These are phyloP conservation scores for Dactylellina leptospora DNA, from an alignment of 2,329 filamentous ascomycete species.

Conservation along the genomic window DNA sequence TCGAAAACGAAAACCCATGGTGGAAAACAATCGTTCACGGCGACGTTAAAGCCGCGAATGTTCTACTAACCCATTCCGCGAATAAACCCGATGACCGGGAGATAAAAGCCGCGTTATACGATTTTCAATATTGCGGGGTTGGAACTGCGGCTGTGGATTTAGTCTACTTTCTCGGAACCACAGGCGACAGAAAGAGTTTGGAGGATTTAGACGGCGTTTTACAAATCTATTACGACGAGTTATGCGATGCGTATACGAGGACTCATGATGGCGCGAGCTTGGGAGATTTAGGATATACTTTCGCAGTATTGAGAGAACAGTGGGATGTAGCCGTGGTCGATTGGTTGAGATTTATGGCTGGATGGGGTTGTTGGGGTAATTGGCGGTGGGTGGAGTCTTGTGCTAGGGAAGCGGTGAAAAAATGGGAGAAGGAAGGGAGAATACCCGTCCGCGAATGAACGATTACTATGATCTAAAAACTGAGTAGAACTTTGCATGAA, in stretches of 20 bases:
- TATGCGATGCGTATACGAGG: conserved; percentile 26
- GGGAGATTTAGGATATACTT: conserved; percentile 64
- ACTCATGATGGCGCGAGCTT: conserved; percentile 50
- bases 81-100: conserved; percentile 60
- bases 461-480: too few species aligned
- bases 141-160: conserved; percentile 71
- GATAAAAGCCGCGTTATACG: conserved; percentile 67
- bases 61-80: conserved; percentile 65
- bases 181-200: conserved; percentile 60
- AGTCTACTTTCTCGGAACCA: conserved; percentile 64
- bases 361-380: conserved; percentile 57
- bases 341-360: conserved; percentile 64
- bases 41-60: conserved; percentile 74
- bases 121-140: conserved; percentile 74
- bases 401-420: conserved; percentile 30
- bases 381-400: conserved; percentile 46
- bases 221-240: conserved; percentile 62
- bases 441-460: neutral
- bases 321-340: conserved; percentile 75
- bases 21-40: conserved; percentile 70
- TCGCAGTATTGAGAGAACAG: conserved; percentile 67
- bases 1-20: conserved; percentile 65
- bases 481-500: too few species aligned
- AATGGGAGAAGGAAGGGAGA: conserved; percentile 28
- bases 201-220: conserved; percentile 66